Evolutionary conservation across 1,284 basidiomycete species (phyloP), one percentile per base, ranked within the genome.

Genomic region (Ganoderma boninense): DNA sequence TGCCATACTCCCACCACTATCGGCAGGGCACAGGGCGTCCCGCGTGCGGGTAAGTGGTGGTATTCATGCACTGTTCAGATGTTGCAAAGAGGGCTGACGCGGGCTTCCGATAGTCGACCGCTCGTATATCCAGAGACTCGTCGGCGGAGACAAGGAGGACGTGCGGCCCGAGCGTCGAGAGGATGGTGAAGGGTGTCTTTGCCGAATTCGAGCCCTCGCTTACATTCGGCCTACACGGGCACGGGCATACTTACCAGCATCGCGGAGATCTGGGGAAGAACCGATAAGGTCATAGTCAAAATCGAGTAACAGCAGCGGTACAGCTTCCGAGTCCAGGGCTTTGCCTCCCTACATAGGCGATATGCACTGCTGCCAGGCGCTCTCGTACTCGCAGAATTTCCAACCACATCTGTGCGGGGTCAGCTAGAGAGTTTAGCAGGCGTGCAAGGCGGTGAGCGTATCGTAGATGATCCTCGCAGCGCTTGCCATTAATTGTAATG

Each of bases 1-100:
- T 23, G 93, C 93, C 26, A 2, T 29, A 29, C 26, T 29, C 26
- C 26, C 0, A 77, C 92, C n/a, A 90, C 91, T 0, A 80, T 92
- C 26, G 26, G 26, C 0, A 91, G 91, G 54, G 91, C 91, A 1
- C 88, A 92, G 74, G 91, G 82, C 40, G 87, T 62, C 42, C 29
- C 32, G 29, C 54, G 54, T 57, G 29, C 26, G 54, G 1, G 26
- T 29, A 29, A 23, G 11, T 14, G 23, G 49, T 35, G 16, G 54
- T 35, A 60, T 40, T 60, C 57, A 20, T 40, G 35, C 35, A 60
- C 35, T 60, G 57, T 60, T 40, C 35, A 11, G 40, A 35, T 63
- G 62, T 32, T 23, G 40, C 13, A 76, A 92, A 23, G 92, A 26
- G 77, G 91, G 92, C 74, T 75, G 91, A 85, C 29, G n/a, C 64